A percentile compares a stretch with the other conserved stretches of the same genome.
phyloP scores from a whole-genome alignment of 2,329 filamentous ascomycete genomes.

The Aspergillus caelatus region DNA sequence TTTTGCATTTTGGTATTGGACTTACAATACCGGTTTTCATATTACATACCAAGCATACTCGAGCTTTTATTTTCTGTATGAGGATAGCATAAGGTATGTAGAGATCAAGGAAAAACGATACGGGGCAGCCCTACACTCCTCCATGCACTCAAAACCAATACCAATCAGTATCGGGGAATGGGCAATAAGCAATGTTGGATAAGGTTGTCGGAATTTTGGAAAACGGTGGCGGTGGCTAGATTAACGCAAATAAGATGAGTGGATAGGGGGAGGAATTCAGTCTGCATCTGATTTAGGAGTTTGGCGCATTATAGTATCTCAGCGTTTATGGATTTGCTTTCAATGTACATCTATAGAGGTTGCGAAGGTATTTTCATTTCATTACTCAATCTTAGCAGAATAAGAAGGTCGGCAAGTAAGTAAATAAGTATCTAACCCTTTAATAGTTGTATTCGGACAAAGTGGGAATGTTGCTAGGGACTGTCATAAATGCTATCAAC shows the following conservation, averaged over 20 bases:
- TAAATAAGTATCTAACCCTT: no score
- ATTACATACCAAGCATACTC: background rate
- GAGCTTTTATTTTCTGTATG: background rate
- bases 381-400: no score
- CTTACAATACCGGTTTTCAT: background rate
- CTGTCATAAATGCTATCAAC: background rate
- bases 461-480: background rate
- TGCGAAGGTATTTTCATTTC: no score
- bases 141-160: background rate
- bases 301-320: no score
- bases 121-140: background rate
- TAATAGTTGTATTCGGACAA: no score
- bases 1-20: background rate
- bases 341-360: no score
- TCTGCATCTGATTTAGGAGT: no score
- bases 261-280: no score
- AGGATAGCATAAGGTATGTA: no score
- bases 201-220: background rate
- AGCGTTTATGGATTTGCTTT: no score
- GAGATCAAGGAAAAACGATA: background rate
- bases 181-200: background rate
- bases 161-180: background rate
- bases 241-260: no score
- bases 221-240: background rate
- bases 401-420: no score